A percentile compares a stretch with the other conserved stretches of the same genome.
Evolutionary conservation across 2,329 filamentous ascomycete species (phyloP).

Genomic region (Sporothrix inflata): DNA sequence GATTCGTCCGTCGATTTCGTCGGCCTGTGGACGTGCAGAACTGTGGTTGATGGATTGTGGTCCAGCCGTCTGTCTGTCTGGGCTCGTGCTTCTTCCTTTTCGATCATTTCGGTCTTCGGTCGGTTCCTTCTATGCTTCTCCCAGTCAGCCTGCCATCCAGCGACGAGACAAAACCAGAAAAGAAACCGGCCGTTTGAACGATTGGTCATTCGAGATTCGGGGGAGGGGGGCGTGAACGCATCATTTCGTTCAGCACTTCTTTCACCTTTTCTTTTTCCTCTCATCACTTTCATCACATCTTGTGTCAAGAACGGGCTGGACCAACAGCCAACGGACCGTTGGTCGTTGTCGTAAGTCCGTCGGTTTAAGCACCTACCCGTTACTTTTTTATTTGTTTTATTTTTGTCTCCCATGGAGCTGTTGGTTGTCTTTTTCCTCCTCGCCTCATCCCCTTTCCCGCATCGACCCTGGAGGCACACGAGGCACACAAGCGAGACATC

Average conservation of each 20-base stretch:
- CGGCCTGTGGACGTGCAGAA: background rate
- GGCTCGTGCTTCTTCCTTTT: background rate
- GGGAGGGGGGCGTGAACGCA: background rate
- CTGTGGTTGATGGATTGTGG: constrained; percentile 10
- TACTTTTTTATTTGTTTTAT: background rate
- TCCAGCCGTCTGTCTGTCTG: constrained; percentile 3
- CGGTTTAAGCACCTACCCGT: background rate
- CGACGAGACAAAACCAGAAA: constrained; percentile 9
- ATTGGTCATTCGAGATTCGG: background rate
- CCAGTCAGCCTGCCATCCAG: background rate
- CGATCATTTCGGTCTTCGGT: background rate
- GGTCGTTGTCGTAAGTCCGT: background rate
- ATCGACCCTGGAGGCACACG: background rate
- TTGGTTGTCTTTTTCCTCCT: background rate
- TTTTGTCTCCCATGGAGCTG: background rate
- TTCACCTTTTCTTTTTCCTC: background rate
- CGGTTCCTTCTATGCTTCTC: background rate
- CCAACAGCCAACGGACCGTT: background rate
- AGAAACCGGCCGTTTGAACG: background rate
- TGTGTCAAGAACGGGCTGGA: background rate
- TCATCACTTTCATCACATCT: background rate
- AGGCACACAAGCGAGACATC: background rate
- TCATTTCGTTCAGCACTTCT: background rate
- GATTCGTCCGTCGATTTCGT: constrained; percentile 5
- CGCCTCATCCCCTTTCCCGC: background rate